Conservation (phyloP, 305 asterid genomes). For the Rubia balearica region DNA sequence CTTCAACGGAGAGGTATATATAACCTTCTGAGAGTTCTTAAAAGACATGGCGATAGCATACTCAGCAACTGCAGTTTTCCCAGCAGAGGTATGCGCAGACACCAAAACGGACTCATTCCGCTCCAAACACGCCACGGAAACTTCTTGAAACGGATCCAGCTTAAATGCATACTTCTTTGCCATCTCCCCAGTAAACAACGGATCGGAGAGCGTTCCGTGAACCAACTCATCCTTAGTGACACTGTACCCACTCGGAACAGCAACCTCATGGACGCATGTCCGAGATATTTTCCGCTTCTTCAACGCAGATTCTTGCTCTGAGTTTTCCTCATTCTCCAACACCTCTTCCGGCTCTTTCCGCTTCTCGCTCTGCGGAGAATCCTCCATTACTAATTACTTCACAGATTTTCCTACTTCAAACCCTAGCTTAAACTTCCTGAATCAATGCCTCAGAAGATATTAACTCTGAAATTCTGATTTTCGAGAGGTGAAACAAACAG, state of each 20-base stretch:
- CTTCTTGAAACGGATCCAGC: conserved; percentile 70
- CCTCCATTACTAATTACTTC: conserved; percentile 26
- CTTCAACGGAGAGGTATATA: conserved; percentile 88
- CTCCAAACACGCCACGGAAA: conserved; percentile 82
- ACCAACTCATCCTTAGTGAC: conserved; percentile 48
- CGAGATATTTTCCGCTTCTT: conserved; percentile 51
- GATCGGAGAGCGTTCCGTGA: conserved; percentile 80
- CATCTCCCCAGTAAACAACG: conserved; percentile 52
- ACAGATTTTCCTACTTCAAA: background rate
- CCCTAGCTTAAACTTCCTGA: background rate
- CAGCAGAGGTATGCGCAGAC: conserved; percentile 98
- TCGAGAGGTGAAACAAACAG: too few relatives aligned
- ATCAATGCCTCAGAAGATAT: background rate
- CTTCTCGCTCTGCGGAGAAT: conserved; percentile 36
- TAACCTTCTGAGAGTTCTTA: conserved; percentile 84
- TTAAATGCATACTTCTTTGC: conserved; percentile 73
- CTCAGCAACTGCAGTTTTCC: conserved; percentile 98
- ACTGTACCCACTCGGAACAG: conserved; percentile 65
- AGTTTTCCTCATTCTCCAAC: conserved; percentile 26
- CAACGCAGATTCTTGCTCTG: conserved; percentile 30
- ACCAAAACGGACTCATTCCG: conserved; percentile 84
- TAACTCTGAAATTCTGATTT: background rate
- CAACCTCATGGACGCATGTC: conserved; percentile 94
- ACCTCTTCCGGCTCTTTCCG: conserved; percentile 50
- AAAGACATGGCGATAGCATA: conserved; percentile 96